These are phyloP conservation scores for Lentinula guzmanii DNA, from an alignment of 768 basidiomycete species.

Conservation along the genomic window DNA sequence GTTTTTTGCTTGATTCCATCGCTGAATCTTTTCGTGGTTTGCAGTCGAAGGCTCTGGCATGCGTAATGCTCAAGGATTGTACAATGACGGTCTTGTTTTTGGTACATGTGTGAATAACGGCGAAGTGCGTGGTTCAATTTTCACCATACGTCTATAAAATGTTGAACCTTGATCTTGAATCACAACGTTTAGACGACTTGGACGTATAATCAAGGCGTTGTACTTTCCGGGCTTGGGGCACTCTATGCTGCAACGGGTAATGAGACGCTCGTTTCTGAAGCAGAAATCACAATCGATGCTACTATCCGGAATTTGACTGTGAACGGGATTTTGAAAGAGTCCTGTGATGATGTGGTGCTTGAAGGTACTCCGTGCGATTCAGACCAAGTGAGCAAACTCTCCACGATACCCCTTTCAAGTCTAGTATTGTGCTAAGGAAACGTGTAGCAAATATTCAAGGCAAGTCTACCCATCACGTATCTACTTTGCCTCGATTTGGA, in stretches of 20 bases:
- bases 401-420: neutral
- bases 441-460: slow-evolving; percentile 39
- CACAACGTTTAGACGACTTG: slow-evolving; percentile 37
- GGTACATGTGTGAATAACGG: slow-evolving; percentile 17
- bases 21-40: neutral
- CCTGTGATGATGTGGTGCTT: slow-evolving; percentile 40
- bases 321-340: slow-evolving; percentile 39
- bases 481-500: neutral
- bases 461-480: slow-evolving; percentile 3
- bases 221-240: slow-evolving; percentile 46
- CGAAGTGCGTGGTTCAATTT: slow-evolving; percentile 14
- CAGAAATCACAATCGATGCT: slow-evolving; percentile 47
- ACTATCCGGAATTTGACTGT: slow-evolving; percentile 35
- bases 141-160: neutral
- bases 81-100: slow-evolving; percentile 17
- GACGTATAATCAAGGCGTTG: slow-evolving; percentile 59
- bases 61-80: slow-evolving; percentile 20
- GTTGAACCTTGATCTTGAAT: neutral
- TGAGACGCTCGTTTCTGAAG: slow-evolving; percentile 33
- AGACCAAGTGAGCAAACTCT: slow-evolving; percentile 29
- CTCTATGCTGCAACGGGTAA: slow-evolving; percentile 37
- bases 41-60: slow-evolving; percentile 19
- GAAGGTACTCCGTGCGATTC: slow-evolving; percentile 35
- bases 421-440: neutral
- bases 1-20: neutral